phyloP scores from a whole-genome alignment of 2,329 filamentous ascomycete genomes.

The Trichocomaceae sp. region DNA sequence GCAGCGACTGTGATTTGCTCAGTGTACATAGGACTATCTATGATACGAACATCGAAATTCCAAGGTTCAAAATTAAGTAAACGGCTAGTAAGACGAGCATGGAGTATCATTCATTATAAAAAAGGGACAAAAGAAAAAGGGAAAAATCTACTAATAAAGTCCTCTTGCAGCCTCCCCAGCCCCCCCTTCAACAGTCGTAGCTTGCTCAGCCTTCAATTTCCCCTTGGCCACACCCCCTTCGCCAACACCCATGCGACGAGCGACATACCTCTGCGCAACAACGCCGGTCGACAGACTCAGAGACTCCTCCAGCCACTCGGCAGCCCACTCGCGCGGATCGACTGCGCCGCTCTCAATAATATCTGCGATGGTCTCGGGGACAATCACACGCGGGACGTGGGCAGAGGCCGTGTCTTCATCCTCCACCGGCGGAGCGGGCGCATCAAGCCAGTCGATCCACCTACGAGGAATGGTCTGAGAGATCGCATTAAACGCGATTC shows the following conservation, averaged over 20 bases:
- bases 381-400: constrained; percentile 22
- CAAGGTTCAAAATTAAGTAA: neutral
- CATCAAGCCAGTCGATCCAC: constrained; percentile 91
- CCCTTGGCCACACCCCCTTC: constrained; percentile 62
- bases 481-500: constrained; percentile 75
- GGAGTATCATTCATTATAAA: constrained; percentile 11
- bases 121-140: neutral
- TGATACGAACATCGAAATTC: neutral
- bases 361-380: constrained; percentile 79
- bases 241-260: constrained; percentile 89
- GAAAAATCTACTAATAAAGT: constrained; percentile 20
- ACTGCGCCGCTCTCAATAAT: constrained; percentile 70
- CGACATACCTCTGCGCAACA: constrained; percentile 91
- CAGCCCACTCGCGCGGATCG: constrained; percentile 93
- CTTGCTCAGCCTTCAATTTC: constrained; percentile 46
- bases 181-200: constrained; percentile 50
- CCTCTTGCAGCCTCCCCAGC: constrained; percentile 57
- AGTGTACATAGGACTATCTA: neutral
- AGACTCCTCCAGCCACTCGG: constrained; percentile 92
- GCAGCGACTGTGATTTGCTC: no score
- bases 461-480: constrained; percentile 76
- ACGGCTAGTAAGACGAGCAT: neutral
- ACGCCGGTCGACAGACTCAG: constrained; percentile 72
- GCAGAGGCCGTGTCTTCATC: constrained; percentile 35
- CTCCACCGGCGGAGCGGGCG: constrained; percentile 44